These are phyloP conservation scores for Penicillium thymicola DNA, from an alignment of 2,329 filamentous ascomycete species.

Conservation along the genomic window DNA sequence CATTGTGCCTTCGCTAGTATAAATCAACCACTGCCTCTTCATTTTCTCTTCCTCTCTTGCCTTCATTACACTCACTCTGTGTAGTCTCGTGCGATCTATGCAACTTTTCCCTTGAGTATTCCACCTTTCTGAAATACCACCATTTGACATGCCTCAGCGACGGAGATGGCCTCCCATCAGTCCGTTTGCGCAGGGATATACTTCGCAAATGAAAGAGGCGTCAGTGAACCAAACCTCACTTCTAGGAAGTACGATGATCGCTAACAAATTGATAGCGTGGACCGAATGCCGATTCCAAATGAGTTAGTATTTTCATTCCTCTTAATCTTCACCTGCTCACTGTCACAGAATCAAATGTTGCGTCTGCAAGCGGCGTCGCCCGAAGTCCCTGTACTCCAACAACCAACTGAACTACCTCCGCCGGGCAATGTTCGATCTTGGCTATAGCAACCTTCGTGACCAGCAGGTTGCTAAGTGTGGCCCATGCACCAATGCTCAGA, in stretches of 20 bases:
- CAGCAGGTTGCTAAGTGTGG: conserved; percentile 6
- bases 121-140: background rate
- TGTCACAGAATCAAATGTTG: conserved; percentile 5
- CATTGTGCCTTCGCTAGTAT: background rate
- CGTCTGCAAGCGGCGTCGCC: conserved; percentile 2
- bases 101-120: background rate
- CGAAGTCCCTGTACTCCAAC: background rate
- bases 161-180: background rate
- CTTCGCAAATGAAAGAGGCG: background rate
- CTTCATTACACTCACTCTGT: background rate
- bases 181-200: background rate
- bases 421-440: background rate
- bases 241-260: background rate
- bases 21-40: background rate
- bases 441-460: background rate
- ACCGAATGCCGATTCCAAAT: background rate
- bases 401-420: conserved; percentile 6
- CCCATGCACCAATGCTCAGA: background rate
- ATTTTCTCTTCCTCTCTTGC: background rate
- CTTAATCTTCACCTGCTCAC: background rate
- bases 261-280: background rate
- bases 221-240: background rate
- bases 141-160: background rate
- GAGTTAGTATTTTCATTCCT: background rate
- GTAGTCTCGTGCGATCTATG: background rate